Evolutionary conservation across 1,284 basidiomycete genomes (phyloP), one percentile per base, ranked within the genome.

Genomic region (Athelia sp.): DNA sequence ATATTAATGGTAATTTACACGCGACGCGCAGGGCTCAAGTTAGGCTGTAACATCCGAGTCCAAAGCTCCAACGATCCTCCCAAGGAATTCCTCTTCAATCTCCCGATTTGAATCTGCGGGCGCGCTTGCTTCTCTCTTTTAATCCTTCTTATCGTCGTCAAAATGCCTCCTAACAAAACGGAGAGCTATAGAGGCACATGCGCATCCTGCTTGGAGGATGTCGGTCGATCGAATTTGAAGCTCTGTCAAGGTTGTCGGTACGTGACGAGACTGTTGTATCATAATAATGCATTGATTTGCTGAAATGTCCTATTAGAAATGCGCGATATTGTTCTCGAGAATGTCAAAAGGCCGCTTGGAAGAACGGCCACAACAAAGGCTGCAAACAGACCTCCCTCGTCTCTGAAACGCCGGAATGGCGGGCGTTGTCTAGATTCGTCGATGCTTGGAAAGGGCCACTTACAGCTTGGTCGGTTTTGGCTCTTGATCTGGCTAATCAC

Each of bases 261-360:
- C 22, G 63, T 56, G 17, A 36, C 11, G n/a, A 29, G 24, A 35
- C 19, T 18, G 32, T 22, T 15, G 19, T n/a, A n/a, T n/a, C n/a
- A n/a, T n/a, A n/a, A n/a, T n/a, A n/a, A n/a, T n/a, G n/a, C n/a
- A n/a, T n/a, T n/a, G n/a, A n/a, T n/a, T n/a, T n/a, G n/a, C n/a
- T n/a, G n/a, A n/a, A n/a, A 17, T 14, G 14, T 17, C 6, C 9
- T 29, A 13, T 45, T 22, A 62, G 59, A 21, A 46, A 58, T 43
- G 61, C 60, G 10, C 60, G 60, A 11, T 64, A 65, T 43, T 64
- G 63, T 45, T 64, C 62, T 18, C 63, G 58, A 35, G 54, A 60
- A 44, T 62, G 63, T 38, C 63, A 62, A 43, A 51, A 52, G 10
- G 52, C 50, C 1, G 63, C 62, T 3, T 64, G 64, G 64, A 63